Base-by-base conservation (phyloP, 1,139 yeast genomes). In the Hyphopichia wangnamkhiaoensis region DNA sequence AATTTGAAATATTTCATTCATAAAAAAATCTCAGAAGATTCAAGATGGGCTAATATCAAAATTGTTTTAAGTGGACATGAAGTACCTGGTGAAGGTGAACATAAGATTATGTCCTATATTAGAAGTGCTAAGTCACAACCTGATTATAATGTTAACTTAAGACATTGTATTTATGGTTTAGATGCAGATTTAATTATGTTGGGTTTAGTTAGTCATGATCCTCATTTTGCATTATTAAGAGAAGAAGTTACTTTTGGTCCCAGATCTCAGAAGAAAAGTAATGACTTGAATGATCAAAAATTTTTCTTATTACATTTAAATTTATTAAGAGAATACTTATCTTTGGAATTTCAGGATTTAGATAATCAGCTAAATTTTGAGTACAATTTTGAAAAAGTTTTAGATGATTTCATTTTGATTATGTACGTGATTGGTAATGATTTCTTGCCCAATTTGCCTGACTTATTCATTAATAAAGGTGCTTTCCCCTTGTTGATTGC, bases 11-110 rank as follows among this genome's bases (percentile, higher is more conserved):
- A 90, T 61, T 94, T 91, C 75, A 84, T 91, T 41, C 93, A 91
- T 50, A 89, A 88, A 59, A 94, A 94, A 62, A 81, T 93, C 37
- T 81, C 95, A 31, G 82, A 84, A 34, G 98, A 94, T 56, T 80
- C 95, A 5, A 89, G 85, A 39, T 94, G 98, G 98, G 86, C 89
- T 49, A 79, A 83, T 45, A 72, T 89, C 48, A 80, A 90, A 50
- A 82, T 94, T 41, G 79, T 94, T 29, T 80, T 94, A 46, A 86
- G 95, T 41, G 99, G 96, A 38, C 97, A 95, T 49, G 93, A 93
- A 50, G 98, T 90, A n/a, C 99, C 99, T 3, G 99, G 99, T 48
- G 98, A 94, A 74, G 99, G 99, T 60, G 98, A 94, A 68, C 98
- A 93, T 68, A 93, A 93, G 61, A 89, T 93, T 52, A 93, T 93